Percentiles rank a stretch among this genome's conserved stretches.
Conservation (phyloP, 257 asterid genomes). For the Handroanthus guayacan region DNA sequence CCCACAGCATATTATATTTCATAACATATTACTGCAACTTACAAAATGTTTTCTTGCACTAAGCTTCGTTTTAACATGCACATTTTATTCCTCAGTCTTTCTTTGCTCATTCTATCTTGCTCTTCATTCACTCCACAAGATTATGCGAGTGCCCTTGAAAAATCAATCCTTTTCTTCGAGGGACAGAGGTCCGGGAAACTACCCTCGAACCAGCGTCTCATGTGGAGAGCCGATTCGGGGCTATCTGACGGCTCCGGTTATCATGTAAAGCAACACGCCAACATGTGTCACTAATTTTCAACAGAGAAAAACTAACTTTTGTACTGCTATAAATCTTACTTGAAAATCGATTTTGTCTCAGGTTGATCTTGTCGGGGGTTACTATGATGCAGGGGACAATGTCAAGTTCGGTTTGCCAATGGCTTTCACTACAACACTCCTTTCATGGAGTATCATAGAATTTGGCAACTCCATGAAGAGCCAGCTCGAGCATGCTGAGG, state of each 20-base stretch:
- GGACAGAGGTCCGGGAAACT: slow-evolving; percentile 87
- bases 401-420: slow-evolving; percentile 84
- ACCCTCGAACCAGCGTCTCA: slow-evolving; percentile 59
- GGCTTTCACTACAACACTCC: slow-evolving; percentile 85
- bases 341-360: slow-evolving; percentile 21
- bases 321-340: too few relatives aligned
- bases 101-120: slow-evolving; percentile 33
- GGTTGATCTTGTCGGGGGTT: slow-evolving; percentile 88
- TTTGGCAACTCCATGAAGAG: slow-evolving; percentile 64
- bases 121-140: slow-evolving; percentile 68
- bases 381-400: slow-evolving; percentile 91
- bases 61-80: slow-evolving; percentile 29
- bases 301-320: too few relatives aligned
- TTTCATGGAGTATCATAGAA: slow-evolving; percentile 85
- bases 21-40: neutral
- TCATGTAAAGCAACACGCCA: slow-evolving; percentile 46
- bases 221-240: slow-evolving; percentile 79
- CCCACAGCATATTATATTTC: neutral
- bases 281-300: too few relatives aligned
- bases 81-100: slow-evolving; percentile 37
- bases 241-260: slow-evolving; percentile 72
- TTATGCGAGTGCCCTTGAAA: slow-evolving; percentile 66
- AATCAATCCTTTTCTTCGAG: slow-evolving; percentile 76
- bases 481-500: slow-evolving; percentile 58
- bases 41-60: slow-evolving; percentile 34